Evolutionary conservation across 106 monocot species (phyloP).

Genomic region (Allium cepa): DNA sequence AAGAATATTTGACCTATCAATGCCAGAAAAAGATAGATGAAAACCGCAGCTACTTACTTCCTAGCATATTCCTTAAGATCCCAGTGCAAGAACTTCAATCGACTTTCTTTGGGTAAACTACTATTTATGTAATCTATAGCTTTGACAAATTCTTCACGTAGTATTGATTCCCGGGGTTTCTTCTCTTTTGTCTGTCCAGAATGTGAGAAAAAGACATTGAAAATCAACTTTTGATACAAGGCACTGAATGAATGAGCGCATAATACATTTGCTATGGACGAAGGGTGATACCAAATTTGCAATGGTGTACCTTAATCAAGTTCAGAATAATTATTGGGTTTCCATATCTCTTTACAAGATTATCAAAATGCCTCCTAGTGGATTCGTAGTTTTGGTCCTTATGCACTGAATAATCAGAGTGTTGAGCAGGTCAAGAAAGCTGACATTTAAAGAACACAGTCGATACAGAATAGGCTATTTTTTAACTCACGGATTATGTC

Average conservation of each 20-base stretch:
- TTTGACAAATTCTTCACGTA: constrained; percentile 50
- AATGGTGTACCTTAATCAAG: constrained; percentile 62
- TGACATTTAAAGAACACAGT: neutral
- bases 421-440: neutral
- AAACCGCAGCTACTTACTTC: constrained; percentile 17
- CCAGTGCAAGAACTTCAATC: constrained; percentile 53
- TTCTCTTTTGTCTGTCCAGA: constrained; percentile 52
- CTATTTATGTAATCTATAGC: constrained; percentile 57
- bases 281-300: neutral
- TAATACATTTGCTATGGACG: too few species aligned
- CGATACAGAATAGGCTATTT: neutral
- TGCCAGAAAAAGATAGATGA: neutral
- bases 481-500: constrained; percentile 78
- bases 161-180: constrained; percentile 72
- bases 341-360: constrained; percentile 81
- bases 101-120: constrained; percentile 28
- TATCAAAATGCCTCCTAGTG: constrained; percentile 89
- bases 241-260: too few species aligned
- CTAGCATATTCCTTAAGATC: constrained; percentile 43
- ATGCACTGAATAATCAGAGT: constrained; percentile 55
- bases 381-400: constrained; percentile 76
- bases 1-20: neutral
- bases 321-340: constrained; percentile 76
- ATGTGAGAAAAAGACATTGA: neutral
- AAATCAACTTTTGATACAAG: too few species aligned